Percentiles rank a stretch among this genome's conserved stretches.
Conservation (phyloP, 73 alveolate genomes). For the Breviolum minutum region DNA sequence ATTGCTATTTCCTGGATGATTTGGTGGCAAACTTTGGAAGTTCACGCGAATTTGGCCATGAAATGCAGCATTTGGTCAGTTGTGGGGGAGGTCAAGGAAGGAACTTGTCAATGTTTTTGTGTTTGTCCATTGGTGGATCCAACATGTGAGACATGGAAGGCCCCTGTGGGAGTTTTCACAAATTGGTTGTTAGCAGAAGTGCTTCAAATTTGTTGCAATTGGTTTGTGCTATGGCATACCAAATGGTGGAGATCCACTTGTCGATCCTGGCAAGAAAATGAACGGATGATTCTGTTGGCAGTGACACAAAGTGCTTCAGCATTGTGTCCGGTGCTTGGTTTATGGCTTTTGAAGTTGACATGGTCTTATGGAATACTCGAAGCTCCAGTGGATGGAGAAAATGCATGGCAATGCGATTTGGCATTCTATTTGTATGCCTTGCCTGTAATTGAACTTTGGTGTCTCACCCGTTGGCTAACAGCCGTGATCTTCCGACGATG, state of each 20-base stretch:
- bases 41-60: not conserved
- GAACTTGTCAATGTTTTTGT: constrained; percentile 6
- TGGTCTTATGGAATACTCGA: constrained; percentile 14
- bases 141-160: not conserved
- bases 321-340: constrained; percentile 5
- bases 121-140: not conserved
- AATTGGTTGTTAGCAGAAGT: not conserved
- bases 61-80: constrained; percentile 42
- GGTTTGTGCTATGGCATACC: constrained; percentile 36
- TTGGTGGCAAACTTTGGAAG: not conserved
- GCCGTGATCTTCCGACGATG: not conserved
- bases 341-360: constrained; percentile 8
- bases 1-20: not conserved
- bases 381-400: not conserved
- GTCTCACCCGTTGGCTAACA: not conserved
- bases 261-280: not conserved
- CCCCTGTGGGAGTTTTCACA: constrained; percentile 11
- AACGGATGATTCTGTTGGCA: not conserved
- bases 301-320: constrained; percentile 13
- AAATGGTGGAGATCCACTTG: not conserved
- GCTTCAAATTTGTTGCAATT: not conserved
- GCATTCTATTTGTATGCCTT: constrained; percentile 1
- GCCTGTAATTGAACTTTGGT: constrained; percentile 24
- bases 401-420: constrained; percentile 19
- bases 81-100: not conserved